Percentiles rank a stretch among this genome's conserved stretches.
These are phyloP conservation scores for Petunia axillaris DNA, from an alignment of 257 asterid genomes.

Conservation along the genomic window DNA sequence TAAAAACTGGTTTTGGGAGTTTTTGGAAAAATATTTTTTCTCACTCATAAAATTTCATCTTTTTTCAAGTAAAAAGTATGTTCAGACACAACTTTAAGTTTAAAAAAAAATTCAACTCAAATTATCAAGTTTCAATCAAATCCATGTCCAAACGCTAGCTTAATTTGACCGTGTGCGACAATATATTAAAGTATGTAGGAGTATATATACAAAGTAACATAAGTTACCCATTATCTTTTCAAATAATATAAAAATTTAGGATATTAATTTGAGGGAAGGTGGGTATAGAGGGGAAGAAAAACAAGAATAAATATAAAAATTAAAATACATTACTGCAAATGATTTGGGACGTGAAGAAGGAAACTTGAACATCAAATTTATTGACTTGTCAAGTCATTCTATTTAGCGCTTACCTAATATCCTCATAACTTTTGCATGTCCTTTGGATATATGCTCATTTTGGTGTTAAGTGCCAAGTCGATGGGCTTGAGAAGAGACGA, in stretches of 20 bases:
- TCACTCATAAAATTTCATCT: too few relatives aligned
- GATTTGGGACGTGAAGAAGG: neutral
- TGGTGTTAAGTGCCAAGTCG: neutral
- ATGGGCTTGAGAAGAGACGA: neutral
- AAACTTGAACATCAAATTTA: neutral
- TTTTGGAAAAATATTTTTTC: too few relatives aligned
- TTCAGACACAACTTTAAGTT: too few relatives aligned
- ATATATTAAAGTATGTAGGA: too few relatives aligned
- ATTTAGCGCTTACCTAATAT: neutral
- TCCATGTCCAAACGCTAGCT: too few relatives aligned
- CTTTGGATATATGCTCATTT: neutral
- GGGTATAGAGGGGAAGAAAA: too few relatives aligned
- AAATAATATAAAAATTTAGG: neutral
- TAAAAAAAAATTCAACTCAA: too few relatives aligned
- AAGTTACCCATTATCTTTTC: neutral
- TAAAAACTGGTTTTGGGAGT: too few relatives aligned
- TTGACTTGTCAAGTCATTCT: neutral
- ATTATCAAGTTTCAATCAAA: too few relatives aligned
- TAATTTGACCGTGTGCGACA: too few relatives aligned
- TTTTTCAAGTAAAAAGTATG: too few relatives aligned
- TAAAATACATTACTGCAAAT: neutral
- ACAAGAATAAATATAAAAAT: neutral
- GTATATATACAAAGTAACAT: neutral
- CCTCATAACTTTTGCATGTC: constrained; percentile 10
- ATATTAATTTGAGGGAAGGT: neutral